Base-by-base conservation (phyloP, 2,329 filamentous ascomycete species). In the Beauveria scarabaeidicola region DNA sequence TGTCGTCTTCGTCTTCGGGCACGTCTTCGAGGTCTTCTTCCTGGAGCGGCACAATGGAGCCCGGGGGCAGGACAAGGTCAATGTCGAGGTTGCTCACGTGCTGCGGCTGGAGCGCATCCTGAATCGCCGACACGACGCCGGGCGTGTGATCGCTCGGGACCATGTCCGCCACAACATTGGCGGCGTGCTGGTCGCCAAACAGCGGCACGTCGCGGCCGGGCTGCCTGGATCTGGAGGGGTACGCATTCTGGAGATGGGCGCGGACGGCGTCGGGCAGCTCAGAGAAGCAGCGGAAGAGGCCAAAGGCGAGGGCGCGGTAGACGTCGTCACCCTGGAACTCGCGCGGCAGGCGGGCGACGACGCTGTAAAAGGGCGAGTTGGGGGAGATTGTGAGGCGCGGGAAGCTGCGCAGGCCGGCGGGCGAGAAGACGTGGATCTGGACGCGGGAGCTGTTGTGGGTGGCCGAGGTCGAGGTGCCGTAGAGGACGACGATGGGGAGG, bases 301-400 rank as follows among this genome's bases (percentile, higher is more conserved):
- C 91, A 73, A 97, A 96, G 52, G 93, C 94, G 59, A 99, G 81
- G 19, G 88, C 94, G 50, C 94, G 87, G 74, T 89, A 95, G 64
- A 96, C 81, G 73, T 97, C 93, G 72, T 97, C 93, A 68, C 93
- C 93, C 77, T 97, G 94, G 73, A 92, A 91, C 71, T 97, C 93
- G 70, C 91, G 88, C 46, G 94, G 91, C 47, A 99, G 82, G 71
- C 92, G 86, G 70, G 90, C 87, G 72, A 99, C 94, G 58, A 92
- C 93, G 65, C 86, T 83, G 74, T 97, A 97, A 69, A 95, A 88
- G 55, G 91, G 86, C 51, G 93, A 96, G 69, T 89, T 95, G 48
- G 94, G 94, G 25, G 93, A 95, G 65, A 97, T 87, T 62, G 93
- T 96, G 66, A 99, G 85, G 68, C 93, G 90, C 62, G 90, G 87